Evolutionary conservation across 2,329 filamentous ascomycete species (phyloP).

Genomic region (Aquanectria penicillioides): DNA sequence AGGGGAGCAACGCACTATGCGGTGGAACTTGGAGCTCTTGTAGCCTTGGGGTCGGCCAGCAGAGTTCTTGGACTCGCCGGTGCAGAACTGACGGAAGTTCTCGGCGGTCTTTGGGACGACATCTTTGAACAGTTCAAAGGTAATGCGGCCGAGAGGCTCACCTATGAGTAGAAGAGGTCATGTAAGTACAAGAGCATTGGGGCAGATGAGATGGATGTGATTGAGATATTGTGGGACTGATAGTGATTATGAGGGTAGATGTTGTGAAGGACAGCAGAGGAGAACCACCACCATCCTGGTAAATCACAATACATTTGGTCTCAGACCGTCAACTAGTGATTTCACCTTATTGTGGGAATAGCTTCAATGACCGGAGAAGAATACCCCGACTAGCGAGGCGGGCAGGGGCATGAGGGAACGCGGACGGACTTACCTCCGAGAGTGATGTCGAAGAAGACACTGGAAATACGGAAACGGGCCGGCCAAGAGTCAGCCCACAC

Average conservation of each 20-base stretch:
- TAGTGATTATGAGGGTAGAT: background rate
- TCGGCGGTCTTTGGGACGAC: constrained; percentile 88
- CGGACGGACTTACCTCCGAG: constrained; percentile 69
- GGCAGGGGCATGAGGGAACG: constrained; percentile 4
- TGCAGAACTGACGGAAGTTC: constrained; percentile 98
- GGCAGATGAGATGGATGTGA: too few relatives aligned
- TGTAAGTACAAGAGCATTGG: background rate
- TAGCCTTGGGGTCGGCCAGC: constrained; percentile 87
- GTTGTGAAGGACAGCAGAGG: background rate
- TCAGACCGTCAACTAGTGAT: background rate
- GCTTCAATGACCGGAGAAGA: constrained; percentile 8
- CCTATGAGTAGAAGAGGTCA: constrained; percentile 59
- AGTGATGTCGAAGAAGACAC: constrained; percentile 81
- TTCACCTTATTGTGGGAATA: constrained; percentile 4
- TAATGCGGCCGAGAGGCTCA: constrained; percentile 85
- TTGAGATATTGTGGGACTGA: background rate
- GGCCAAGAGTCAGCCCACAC: constrained; percentile 37
- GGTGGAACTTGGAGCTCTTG: constrained; percentile 93
- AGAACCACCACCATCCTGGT: background rate
- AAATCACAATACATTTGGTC: background rate
- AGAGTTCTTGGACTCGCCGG: constrained; percentile 85
- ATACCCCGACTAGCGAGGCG: background rate
- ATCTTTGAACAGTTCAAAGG: constrained; percentile 90
- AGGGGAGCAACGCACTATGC: constrained; percentile 73
- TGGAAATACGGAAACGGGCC: constrained; percentile 36